Evolutionary conservation across 108 stramenopile species (phyloP).

Genomic region (Skeletonema tropicum): DNA sequence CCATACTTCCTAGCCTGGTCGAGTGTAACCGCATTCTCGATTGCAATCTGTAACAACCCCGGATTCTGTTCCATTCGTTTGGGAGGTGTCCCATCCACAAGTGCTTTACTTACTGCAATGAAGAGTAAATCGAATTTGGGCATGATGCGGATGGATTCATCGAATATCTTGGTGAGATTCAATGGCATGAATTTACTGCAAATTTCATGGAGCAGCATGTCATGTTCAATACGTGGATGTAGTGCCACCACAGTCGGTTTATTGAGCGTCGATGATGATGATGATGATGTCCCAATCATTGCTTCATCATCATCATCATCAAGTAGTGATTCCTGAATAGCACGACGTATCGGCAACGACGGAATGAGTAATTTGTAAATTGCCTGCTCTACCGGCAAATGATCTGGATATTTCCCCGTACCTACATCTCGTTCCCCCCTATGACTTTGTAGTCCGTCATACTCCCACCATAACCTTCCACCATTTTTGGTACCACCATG

Average conservation of each 20-base stretch:
- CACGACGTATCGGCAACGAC: not conserved
- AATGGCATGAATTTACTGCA: constrained; percentile 62
- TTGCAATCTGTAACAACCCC: constrained; percentile 31
- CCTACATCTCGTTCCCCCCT: not conserved
- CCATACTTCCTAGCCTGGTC: constrained; percentile 21
- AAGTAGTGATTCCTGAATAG: not conserved
- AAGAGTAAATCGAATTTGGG: constrained; percentile 33
- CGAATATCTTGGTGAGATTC: constrained; percentile 66
- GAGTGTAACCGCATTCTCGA: constrained; percentile 50
- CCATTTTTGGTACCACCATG: constrained; percentile 13
- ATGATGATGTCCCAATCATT: not conserved
- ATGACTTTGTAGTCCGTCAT: not conserved
- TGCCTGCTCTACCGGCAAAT: constrained; percentile 24
- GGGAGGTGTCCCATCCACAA: constrained; percentile 15
- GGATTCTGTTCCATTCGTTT: constrained; percentile 20
- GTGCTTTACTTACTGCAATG: constrained; percentile 27
- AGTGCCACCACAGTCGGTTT: constrained; percentile 45
- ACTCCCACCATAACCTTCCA: constrained; percentile 25
- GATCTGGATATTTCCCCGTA: constrained; percentile 7
- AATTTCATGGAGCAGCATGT: constrained; percentile 64
- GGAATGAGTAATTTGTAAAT: constrained; percentile 32
- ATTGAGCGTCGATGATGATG: not conserved
- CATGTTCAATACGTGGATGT: constrained; percentile 79
- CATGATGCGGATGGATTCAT: constrained; percentile 46
- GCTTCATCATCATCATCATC: too few species aligned